Conservation (phyloP, 257 asterid species). For the Perilla frutescens region DNA sequence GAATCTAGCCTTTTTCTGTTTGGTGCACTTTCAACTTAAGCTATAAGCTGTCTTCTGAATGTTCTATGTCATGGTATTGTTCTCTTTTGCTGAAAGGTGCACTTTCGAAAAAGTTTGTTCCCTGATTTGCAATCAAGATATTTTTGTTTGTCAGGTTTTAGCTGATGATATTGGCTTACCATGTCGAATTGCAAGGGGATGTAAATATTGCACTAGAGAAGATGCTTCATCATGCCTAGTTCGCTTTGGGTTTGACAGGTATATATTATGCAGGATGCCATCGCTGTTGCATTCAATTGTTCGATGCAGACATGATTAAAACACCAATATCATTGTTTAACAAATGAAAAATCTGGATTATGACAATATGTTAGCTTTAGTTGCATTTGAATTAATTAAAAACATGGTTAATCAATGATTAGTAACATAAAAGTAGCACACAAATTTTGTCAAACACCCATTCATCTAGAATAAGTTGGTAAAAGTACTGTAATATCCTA, state of each 20-base stretch:
- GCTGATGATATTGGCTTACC: constrained; percentile 93
- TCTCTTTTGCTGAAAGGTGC: constrained; percentile 20
- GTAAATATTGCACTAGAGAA: constrained; percentile 75
- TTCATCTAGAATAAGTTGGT: constrained; percentile 1
- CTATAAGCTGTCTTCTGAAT: constrained; percentile 7
- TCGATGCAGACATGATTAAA: constrained; percentile 10
- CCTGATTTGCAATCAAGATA: constrained; percentile 30
- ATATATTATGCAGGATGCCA: constrained; percentile 31
- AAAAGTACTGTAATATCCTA: background rate
- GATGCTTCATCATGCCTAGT: constrained; percentile 97
- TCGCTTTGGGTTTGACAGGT: constrained; percentile 91
- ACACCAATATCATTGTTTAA: constrained; percentile 17
- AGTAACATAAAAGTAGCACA: constrained; percentile 17
- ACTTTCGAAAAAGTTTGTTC: constrained; percentile 18
- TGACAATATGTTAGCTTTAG: constrained; percentile 11
- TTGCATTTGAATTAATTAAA: constrained; percentile 28
- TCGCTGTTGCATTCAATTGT: constrained; percentile 21
- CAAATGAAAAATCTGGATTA: constrained; percentile 13
- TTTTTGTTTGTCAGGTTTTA: constrained; percentile 68
- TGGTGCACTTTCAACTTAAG: constrained; percentile 7
- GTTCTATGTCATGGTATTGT: background rate
- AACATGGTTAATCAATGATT: constrained; percentile 3
- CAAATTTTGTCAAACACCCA: background rate
- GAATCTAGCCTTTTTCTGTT: background rate
- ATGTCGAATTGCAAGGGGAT: constrained; percentile 97